A percentile compares a stretch with the other conserved stretches of the same genome.
phyloP scores from a whole-genome alignment of 305 asterid genomes.

The Fraxinus greggii region DNA sequence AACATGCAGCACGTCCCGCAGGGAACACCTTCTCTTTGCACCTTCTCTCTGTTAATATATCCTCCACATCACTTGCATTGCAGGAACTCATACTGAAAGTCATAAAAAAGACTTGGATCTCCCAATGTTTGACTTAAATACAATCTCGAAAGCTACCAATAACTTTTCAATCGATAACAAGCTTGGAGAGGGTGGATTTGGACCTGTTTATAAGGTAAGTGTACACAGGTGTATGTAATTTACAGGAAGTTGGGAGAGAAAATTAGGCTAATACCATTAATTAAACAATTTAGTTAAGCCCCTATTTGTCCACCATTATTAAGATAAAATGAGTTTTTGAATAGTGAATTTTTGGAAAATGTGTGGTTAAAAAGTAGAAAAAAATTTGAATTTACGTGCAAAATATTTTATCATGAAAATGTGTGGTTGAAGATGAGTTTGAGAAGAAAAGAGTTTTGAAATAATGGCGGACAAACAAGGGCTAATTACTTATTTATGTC shows the following conservation, averaged over 20 bases:
- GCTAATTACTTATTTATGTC: background rate
- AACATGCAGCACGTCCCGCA: background rate
- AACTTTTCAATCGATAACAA: background rate
- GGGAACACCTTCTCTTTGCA: background rate
- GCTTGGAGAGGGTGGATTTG: conserved; percentile 6
- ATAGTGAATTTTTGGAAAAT: too few relatives aligned
- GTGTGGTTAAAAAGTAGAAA: too few relatives aligned
- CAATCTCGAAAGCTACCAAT: conserved; percentile 1
- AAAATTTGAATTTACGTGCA: too few relatives aligned
- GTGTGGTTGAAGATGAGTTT: too few relatives aligned
- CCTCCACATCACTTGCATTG: background rate
- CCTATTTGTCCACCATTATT: too few relatives aligned
- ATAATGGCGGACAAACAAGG: background rate
- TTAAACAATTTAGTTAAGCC: background rate
- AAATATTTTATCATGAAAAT: too few relatives aligned
- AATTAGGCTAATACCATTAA: background rate
- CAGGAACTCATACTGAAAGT: background rate
- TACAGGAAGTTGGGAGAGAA: background rate
- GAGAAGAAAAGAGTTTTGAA: too few relatives aligned
- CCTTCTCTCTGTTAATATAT: background rate
- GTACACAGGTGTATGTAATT: background rate
- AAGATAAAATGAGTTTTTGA: too few relatives aligned
- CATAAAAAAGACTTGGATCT: background rate
- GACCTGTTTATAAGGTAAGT: background rate
- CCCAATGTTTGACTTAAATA: background rate